phyloP scores from a whole-genome alignment of 73 alveolate genomes.

The Paramecium pentaurelia region DNA sequence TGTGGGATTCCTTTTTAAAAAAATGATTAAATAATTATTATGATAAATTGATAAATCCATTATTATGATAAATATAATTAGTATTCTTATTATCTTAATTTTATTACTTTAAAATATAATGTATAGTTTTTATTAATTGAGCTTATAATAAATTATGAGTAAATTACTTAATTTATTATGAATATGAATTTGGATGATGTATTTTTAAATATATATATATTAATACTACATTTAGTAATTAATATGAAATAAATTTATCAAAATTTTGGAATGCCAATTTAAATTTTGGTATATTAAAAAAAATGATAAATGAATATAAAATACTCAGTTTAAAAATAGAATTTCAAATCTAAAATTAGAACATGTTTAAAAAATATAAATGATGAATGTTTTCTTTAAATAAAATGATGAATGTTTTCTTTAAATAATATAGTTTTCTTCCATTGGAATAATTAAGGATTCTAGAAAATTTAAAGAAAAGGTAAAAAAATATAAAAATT shows the following conservation, averaged over 20 bases:
- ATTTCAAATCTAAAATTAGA: neutral
- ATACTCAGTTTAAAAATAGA: neutral
- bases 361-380: neutral
- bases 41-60: too few relatives aligned
- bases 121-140: too few relatives aligned
- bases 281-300: neutral
- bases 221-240: neutral
- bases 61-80: too few relatives aligned
- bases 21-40: neutral
- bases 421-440: neutral
- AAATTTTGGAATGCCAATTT: neutral
- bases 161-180: neutral
- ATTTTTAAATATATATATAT: neutral
- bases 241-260: neutral
- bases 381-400: neutral
- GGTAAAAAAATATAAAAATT: neutral
- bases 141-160: too few relatives aligned
- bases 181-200: neutral
- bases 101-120: neutral
- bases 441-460: neutral
- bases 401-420: neutral
- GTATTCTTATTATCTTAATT: neutral
- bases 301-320: neutral
- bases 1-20: too few relatives aligned
- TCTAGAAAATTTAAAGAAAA: neutral